A percentile compares a stretch with the other conserved stretches of the same genome.
phyloP scores from a whole-genome alignment of 148 eudicot species.

The Spergularia bocconei region DNA sequence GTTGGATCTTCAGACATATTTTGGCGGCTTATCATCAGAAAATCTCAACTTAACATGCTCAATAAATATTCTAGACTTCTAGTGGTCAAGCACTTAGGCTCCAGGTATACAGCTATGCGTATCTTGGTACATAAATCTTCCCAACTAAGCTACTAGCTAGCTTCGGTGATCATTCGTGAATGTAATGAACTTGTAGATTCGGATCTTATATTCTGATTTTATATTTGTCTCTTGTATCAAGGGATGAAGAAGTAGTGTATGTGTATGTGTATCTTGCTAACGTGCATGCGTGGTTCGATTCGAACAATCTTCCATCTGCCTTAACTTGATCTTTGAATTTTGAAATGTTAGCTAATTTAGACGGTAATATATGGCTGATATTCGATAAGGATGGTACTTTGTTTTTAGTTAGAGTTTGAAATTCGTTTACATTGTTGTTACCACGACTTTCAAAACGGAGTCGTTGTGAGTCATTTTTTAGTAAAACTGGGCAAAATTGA shows the following conservation, averaged over 20 bases:
- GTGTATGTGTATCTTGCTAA: neutral
- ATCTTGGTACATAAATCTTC: conserved; percentile 21
- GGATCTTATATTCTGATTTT: conserved; percentile 23
- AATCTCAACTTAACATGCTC: neutral
- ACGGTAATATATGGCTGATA: no score
- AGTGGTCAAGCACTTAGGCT: conserved; percentile 19
- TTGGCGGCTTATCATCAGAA: conserved; percentile 2
- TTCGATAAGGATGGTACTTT: no score
- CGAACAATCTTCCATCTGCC: no score
- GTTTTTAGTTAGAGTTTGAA: no score
- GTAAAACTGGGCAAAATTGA: no score
- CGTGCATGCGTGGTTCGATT: neutral
- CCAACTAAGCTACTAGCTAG: neutral
- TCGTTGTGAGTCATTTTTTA: no score
- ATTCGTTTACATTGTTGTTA: no score
- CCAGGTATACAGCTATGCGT: neutral
- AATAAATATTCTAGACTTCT: neutral
- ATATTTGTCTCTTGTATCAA: conserved; percentile 9
- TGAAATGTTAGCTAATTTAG: no score
- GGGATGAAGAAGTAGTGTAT: neutral
- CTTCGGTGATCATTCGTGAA: neutral
- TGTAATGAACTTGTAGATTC: neutral
- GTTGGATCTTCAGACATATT: neutral
- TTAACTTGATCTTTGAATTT: no score
- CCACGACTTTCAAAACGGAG: no score